A percentile compares a stretch with the other conserved stretches of the same genome.
Evolutionary conservation across 257 asterid species (phyloP).

Genomic region (Solanum arcanum): DNA sequence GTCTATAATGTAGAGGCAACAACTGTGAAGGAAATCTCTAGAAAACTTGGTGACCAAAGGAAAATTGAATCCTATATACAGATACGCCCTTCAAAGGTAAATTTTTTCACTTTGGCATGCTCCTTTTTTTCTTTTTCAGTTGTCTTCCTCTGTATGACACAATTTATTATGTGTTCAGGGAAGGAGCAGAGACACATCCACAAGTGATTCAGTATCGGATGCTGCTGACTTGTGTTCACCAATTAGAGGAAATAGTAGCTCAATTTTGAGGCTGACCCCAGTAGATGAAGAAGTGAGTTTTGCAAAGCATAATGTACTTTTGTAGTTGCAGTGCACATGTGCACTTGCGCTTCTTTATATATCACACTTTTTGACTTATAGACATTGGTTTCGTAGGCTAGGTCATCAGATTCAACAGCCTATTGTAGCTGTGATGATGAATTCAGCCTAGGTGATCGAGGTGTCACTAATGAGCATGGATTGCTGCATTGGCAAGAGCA

Average conservation of each 20-base stretch:
- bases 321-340: background rate
- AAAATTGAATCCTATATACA: conserved; percentile 29
- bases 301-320: background rate
- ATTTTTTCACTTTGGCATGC: background rate
- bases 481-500: conserved; percentile 13
- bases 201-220: conserved; percentile 48
- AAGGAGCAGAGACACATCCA: conserved; percentile 35
- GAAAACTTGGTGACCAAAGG: conserved; percentile 33
- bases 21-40: conserved; percentile 30
- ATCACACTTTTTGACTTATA: conserved; percentile 1
- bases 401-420: conserved; percentile 42
- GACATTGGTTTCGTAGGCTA: conserved; percentile 32
- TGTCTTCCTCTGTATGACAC: background rate
- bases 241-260: conserved; percentile 25
- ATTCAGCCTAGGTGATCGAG: conserved; percentile 32
- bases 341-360: background rate
- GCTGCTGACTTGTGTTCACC: conserved; percentile 46
- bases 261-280: conserved; percentile 23
- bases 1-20: conserved; percentile 43
- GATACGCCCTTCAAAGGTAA: conserved; percentile 41
- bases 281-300: conserved; percentile 70
- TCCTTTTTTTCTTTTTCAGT: background rate
- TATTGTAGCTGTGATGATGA: conserved; percentile 70
- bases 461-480: conserved; percentile 25
- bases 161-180: conserved; percentile 31